Base-by-base conservation (phyloP, 768 basidiomycete genomes). In the Podaxis rugospora region DNA sequence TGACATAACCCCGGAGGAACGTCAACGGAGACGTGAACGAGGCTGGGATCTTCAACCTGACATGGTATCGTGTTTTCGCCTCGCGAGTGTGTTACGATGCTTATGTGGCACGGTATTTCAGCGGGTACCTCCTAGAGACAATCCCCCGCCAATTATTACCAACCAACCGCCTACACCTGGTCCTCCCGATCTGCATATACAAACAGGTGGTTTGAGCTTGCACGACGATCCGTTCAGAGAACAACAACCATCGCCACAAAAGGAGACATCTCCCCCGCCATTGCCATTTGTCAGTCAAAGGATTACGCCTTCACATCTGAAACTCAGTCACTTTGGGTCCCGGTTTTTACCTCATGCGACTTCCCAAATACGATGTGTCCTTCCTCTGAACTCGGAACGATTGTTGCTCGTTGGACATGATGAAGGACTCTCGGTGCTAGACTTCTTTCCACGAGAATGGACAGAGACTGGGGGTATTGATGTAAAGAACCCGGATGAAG, bases 311-410 rank as follows among this genome's bases (percentile, higher is more conserved):
- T 85, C 82, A 1, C 89, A 86, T 66, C 74, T 92, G 21, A 81
- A 81, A 63, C 71, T 93, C 52, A 87, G 87, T 66, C 83, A 90
- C 44, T 93, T 94, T 69, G 92, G 92, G 21, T 93, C 92, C 18
- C 83, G 92, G 14, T 94, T 94, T 70, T 77, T 94, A 36, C 92
- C 92, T 10, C 92, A 94, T 66, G 75, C 91, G 14, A 88, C 83
- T 2, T 79, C 83, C 0, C 90, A 82, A 35, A 93, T 94, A 62
- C 84, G 86, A 58, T 88, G 89, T 71, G 70, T 93, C 10, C 78
- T 94, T 35, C 90, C 92, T 6, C 68, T 94, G 21, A 75, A 84
- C 40, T 80, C 80, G 18, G 84, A 89, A 63, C 78, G 80, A 55
- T 70, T 90, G 40, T 59, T 94, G n/a, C 81, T 94, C 11, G 82